Conservation (phyloP, 768 basidiomycete species). For the Leccinum obscurum region DNA sequence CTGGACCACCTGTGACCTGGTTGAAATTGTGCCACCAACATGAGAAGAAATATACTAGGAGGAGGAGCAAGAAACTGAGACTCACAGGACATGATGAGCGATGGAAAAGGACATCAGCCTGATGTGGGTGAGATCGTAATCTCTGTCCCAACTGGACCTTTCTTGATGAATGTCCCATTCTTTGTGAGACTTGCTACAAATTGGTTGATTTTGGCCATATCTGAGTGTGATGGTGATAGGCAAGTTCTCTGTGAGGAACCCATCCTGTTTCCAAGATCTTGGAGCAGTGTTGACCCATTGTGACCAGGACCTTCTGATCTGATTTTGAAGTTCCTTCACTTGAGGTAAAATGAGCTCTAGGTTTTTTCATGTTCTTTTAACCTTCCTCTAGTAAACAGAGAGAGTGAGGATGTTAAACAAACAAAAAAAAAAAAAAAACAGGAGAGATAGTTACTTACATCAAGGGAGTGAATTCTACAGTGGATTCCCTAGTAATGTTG, state of each 20-base stretch:
- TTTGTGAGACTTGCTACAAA: background rate
- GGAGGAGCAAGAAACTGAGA: too few species aligned
- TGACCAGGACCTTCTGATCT: background rate
- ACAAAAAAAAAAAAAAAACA: background rate
- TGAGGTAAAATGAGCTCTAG: background rate
- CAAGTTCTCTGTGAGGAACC: background rate
- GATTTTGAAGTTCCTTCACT: background rate
- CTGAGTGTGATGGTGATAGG: background rate
- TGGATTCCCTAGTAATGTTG: background rate
- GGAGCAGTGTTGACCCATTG: background rate
- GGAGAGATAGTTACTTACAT: background rate
- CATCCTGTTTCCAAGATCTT: background rate
- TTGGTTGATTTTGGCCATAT: background rate
- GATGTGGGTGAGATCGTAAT: background rate
- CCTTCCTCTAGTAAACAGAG: background rate
- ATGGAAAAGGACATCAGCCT: background rate
- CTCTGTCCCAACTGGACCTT: background rate
- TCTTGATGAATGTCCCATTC: background rate
- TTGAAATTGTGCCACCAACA: too few species aligned
- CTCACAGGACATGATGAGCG: background rate
- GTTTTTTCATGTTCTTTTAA: background rate
- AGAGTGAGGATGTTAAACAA: too few species aligned
- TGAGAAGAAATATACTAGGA: too few species aligned
- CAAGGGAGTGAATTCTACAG: background rate
- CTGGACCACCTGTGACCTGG: too few species aligned